Base-by-base conservation (phyloP, 2,329 filamentous ascomycete genomes). In the Fusarium torulosum region DNA sequence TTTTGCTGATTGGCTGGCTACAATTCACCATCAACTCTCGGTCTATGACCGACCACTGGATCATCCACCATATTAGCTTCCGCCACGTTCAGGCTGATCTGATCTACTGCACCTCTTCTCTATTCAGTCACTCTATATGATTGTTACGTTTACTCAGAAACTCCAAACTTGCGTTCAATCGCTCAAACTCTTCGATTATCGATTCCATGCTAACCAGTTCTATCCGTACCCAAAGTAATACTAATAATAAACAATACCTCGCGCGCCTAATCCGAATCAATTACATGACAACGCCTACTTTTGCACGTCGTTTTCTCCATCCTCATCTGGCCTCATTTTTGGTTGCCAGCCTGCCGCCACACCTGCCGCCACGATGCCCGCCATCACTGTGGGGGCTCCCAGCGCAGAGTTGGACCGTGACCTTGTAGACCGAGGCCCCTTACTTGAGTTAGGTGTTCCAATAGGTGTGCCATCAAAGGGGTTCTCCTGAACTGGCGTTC, bases 271-370 rank as follows among this genome's bases (percentile, higher is more conserved):
- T n/a, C 20, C 17, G 17, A 49, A 20, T 37, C 51, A 41, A 52
- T 21, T 49, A 44, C 45, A 51, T 27, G 64, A 54, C 65, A 59
- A 72, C 69, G 59, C 55, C 67, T 71, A 63, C 63, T 71, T 75
- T 38, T 72, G 69, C 51, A 56, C 59, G 55, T 74, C 72, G 56
- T 69, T 53, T 21, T 73, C 61, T 25, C 57, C 67, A 33, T 70
- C 70, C 45, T 70, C 68, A 33, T 74, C 73, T 35, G 73, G 70
- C 20, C 75, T 74, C 38, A 67, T 71, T 54, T 89, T 85, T 1
- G 91, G 91, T 46, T 90, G 92, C 91, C 91, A 94, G 29, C 90
- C 90, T 15, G 89, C 91, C 33, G 88, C 91, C 33, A 94, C 87
- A 73, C 90, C 90, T 42, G 91, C 91, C 10, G 91, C 92, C 49